Evolutionary conservation across 2,329 filamentous ascomycete species (phyloP).

Genomic region (Xylaria sp.): DNA sequence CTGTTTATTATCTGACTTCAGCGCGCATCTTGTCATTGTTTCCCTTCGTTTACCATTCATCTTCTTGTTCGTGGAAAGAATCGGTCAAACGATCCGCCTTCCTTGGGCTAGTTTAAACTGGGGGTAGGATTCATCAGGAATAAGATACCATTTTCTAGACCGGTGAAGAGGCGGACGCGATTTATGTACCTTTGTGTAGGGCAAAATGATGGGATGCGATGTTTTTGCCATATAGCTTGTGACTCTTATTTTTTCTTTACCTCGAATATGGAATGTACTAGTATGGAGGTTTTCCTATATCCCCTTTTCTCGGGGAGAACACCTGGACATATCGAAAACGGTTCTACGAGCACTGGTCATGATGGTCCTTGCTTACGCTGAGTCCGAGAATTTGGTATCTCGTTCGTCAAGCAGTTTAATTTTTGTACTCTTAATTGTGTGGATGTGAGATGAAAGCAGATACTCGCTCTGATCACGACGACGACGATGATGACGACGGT

Average conservation of each 20-base stretch:
- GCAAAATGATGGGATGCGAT: not conserved
- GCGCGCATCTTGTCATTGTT: conserved; percentile 33
- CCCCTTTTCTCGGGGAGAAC: conserved; percentile 10
- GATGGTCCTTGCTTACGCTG: not conserved
- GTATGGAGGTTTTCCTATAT: conserved; percentile 31
- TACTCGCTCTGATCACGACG: conserved; percentile 1
- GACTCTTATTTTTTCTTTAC: conserved; percentile 13
- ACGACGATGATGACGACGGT: conserved; percentile 3
- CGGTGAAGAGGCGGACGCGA: conserved; percentile 3
- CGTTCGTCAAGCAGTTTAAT: conserved; percentile 21
- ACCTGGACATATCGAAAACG: conserved; percentile 10
- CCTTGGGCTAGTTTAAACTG: not conserved
- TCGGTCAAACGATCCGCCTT: conserved; percentile 1
- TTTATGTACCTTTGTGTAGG: conserved; percentile 5
- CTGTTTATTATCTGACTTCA: conserved; percentile 38
- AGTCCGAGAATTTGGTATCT: conserved; percentile 2
- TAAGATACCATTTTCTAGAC: conserved; percentile 30
- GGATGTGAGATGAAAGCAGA: conserved; percentile 14
- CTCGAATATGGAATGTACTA: conserved; percentile 22
- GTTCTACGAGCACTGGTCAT: not conserved
- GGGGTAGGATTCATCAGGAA: conserved; percentile 11
- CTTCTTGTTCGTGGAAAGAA: not conserved
- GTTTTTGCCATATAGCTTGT: not conserved
- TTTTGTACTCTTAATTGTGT: conserved; percentile 23
- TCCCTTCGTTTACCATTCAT: conserved; percentile 7